A percentile compares a stretch with the other conserved stretches of the same genome.
These are phyloP conservation scores for Fusarium buharicum DNA, from an alignment of 2,329 filamentous ascomycete species.

Conservation along the genomic window DNA sequence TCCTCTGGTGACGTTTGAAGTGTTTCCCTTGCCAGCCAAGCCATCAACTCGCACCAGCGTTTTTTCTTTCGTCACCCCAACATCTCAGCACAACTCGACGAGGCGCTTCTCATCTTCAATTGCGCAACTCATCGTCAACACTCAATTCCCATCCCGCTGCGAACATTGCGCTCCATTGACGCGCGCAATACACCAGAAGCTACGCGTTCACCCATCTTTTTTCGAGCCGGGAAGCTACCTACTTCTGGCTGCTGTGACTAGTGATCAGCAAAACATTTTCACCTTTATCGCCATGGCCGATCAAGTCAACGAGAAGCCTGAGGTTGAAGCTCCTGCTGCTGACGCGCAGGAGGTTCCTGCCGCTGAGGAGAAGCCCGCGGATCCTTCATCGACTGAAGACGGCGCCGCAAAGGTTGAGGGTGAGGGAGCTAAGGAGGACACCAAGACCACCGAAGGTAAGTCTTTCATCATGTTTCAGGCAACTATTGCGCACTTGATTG, in stretches of 20 bases:
- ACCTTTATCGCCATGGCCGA: constrained; percentile 53
- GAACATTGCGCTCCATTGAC: constrained; percentile 47
- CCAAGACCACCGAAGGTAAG: constrained; percentile 49
- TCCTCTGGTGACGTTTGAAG: constrained; percentile 51
- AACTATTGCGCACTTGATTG: constrained; percentile 17
- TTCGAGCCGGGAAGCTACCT: constrained; percentile 26
- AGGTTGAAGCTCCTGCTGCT: constrained; percentile 48
- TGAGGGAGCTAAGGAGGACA: constrained; percentile 44
- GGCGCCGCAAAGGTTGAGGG: constrained; percentile 39
- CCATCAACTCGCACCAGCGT: constrained; percentile 48
- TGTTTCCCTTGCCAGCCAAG: constrained; percentile 43
- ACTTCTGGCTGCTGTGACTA: constrained; percentile 32
- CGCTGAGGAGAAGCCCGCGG: constrained; percentile 38
- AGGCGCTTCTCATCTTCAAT: constrained; percentile 47
- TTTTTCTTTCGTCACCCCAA: constrained; percentile 52
- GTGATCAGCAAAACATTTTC: constrained; percentile 37
- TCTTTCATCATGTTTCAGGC: constrained; percentile 13
- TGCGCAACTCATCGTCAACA: constrained; percentile 49
- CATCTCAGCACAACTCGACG: constrained; percentile 48
- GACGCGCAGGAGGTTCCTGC: constrained; percentile 48
- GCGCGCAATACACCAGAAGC: constrained; percentile 44
- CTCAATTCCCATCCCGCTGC: constrained; percentile 47
- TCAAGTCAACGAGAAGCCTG: constrained; percentile 51
- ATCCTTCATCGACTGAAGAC: constrained; percentile 39
- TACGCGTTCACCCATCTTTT: constrained; percentile 47